phyloP scores from a whole-genome alignment of 495 filamentous ascomycete species.

The Lasiosphaeris hirsuta region DNA sequence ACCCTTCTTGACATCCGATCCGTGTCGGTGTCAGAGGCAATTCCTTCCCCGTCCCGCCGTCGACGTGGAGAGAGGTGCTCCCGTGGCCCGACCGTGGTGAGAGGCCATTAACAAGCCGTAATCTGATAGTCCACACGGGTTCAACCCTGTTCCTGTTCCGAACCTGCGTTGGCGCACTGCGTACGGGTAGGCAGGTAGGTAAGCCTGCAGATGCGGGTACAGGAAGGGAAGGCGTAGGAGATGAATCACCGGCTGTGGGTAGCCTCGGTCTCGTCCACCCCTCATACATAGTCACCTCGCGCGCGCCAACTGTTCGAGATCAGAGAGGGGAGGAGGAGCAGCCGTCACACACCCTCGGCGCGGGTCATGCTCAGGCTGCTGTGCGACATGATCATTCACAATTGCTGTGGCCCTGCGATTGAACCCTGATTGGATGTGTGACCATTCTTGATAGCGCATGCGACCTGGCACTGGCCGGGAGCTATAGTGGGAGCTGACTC shows the following conservation, averaged over 20 bases:
- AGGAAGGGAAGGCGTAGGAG: too few species aligned
- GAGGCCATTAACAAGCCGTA: background rate
- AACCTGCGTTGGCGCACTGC: conserved; percentile 1
- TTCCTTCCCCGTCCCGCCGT: too few species aligned
- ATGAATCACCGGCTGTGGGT: background rate
- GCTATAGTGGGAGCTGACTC: too few species aligned
- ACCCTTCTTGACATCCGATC: too few species aligned
- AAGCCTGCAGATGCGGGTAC: background rate
- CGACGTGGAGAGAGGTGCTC: background rate
- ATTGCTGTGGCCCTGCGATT: background rate
- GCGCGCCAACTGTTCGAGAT: background rate
- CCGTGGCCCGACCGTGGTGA: background rate
- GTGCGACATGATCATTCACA: conserved; percentile 10
- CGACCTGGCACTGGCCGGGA: background rate
- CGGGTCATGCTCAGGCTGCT: conserved; percentile 9
- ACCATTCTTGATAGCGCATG: conserved; percentile 4
- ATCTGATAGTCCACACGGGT: background rate
- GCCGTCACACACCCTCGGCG: conserved; percentile 9
- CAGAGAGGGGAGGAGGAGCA: background rate
- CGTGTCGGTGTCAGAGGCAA: too few species aligned
- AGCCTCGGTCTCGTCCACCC: conserved; percentile 1
- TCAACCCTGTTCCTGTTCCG: conserved; percentile 6
- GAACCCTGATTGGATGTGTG: conserved; percentile 3
- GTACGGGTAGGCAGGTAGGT: conserved; percentile 1
- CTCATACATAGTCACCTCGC: background rate